Evolutionary conservation across 2,329 filamentous ascomycete species (phyloP), one percentile per base, ranked within the genome.

Genomic region (Xylogone sp.): DNA sequence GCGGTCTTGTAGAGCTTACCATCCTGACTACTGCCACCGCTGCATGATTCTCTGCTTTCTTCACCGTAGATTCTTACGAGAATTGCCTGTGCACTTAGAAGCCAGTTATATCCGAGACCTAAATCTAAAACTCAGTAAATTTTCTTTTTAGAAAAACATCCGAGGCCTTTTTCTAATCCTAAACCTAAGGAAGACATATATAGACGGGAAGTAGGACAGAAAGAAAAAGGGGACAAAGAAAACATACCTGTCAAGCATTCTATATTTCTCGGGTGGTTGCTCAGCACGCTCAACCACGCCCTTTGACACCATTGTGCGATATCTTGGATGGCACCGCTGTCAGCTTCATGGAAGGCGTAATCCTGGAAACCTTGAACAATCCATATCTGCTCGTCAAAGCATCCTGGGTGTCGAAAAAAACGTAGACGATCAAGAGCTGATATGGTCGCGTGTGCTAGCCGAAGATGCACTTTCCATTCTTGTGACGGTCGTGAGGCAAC

Each of bases 21-120:
- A 49, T 56, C 51, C 51, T 52, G 50, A 46, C 53, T 52, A 51
- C 53, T 62, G 51, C 59, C 59, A 53, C 58, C 54, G 47, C 58
- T 63, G 34, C 55, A 57, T 19, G 55, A 51, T 29, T 67, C 65
- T 48, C 64, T 65, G 16, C 63, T 64, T 43, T 78, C 76, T 43
- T 70, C 63, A 16, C 63, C 66, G 50, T 77, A 71, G 51, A 81
- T 78, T 49, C 69, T 71, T 22, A 73, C 69, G 20, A 81, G 65
- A 29, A 67, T 69, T 52, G 68, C 71, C 56, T 80, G 77, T n/a
- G 77, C 72, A 58, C 73, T 73, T 43, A 70, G 68, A 1, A 79
- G 67, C 77, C 78, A 81, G 44, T 73, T 72, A 21, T 71, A 65
- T 18, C 76, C 77, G 19, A 79, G 65, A 3, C 76, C 77, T 75